Evolutionary conservation across 371 early-diverging fungal species (phyloP), one percentile per base, ranked within the genome.

Genomic region (Rhizopus arrhizus): DNA sequence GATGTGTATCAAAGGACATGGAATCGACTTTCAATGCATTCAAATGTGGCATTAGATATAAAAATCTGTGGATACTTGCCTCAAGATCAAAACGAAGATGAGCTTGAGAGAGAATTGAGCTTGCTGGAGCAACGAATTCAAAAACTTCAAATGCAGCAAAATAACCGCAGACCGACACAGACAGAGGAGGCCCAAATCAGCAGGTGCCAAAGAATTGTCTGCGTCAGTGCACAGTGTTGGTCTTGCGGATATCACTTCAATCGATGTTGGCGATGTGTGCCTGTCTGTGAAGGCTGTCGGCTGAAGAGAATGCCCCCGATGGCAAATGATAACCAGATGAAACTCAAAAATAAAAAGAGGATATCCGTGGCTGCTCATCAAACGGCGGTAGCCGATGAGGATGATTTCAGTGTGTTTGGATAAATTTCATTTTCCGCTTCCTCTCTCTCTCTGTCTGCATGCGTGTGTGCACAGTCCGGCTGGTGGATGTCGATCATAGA

Each of bases 301-400:
- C n/a, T 52, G 7, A 73, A 58, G 34, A 64, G 78, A 16, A 47
- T 75, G 32, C 73, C 75, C 13, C 78, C 78, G 0, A 53, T 69
- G 49, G 75, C 69, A 3, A 78, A 75, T 46, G 75, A 69, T 35
- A 62, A 71, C 6, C 66, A 68, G 31, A 56, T 49, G 3, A 58
- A 49, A 43, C 40, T 59, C 6, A 65, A 62, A 12, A 5, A 53
- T 16, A 42, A 46, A 9, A 56, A 45, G 40, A 51, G 58, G 28
- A 33, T 12, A 38, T 0, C 43, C 34, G 35, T 22, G n/a, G 53
- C 38, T 4, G 34, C 46, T 12, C 51, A 38, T 2, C 53, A 59
- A 49, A 4, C 36, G 10, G 32, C 40, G 13, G 2, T 22, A 10
- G 56, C 53, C 2, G 67, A 56, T 34, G 65, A 69, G 16, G 73